phyloP scores from a whole-genome alignment of 768 basidiomycete genomes.

The Collybia sordida region DNA sequence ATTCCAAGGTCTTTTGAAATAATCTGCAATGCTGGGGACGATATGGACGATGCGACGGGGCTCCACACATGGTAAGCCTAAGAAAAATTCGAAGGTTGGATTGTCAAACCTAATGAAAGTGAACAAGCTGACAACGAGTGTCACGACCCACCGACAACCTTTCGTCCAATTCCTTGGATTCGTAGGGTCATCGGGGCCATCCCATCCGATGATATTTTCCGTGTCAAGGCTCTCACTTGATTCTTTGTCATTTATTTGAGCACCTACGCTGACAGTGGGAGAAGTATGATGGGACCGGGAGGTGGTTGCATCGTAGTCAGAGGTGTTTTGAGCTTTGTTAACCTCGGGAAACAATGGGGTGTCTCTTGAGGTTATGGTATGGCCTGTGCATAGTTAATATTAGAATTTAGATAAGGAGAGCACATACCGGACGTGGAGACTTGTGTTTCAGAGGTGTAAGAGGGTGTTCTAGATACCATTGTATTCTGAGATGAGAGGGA shows the following conservation, averaged over 20 bases:
- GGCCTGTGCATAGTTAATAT: too few species aligned
- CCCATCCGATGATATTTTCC: constrained; percentile 22
- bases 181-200: constrained; percentile 25
- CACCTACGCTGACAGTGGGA: too few species aligned
- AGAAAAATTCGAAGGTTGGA: not conserved
- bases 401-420: too few species aligned
- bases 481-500: too few species aligned
- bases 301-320: too few species aligned
- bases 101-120: constrained; percentile 45
- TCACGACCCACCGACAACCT: constrained; percentile 46
- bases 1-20: constrained; percentile 26
- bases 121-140: constrained; percentile 49
- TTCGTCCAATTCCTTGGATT: constrained; percentile 44
- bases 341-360: too few species aligned
- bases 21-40: constrained; percentile 24
- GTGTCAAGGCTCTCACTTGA: not conserved
- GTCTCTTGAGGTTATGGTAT: too few species aligned
- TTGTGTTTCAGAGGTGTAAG: too few species aligned
- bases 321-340: too few species aligned
- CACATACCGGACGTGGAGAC: too few species aligned
- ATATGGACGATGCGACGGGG: constrained; percentile 32
- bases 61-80: constrained; percentile 7
- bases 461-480: too few species aligned
- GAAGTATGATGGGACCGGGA: too few species aligned
- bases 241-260: not conserved